Conservation (phyloP, 306 rosid species). For the Rosa lucieae region DNA sequence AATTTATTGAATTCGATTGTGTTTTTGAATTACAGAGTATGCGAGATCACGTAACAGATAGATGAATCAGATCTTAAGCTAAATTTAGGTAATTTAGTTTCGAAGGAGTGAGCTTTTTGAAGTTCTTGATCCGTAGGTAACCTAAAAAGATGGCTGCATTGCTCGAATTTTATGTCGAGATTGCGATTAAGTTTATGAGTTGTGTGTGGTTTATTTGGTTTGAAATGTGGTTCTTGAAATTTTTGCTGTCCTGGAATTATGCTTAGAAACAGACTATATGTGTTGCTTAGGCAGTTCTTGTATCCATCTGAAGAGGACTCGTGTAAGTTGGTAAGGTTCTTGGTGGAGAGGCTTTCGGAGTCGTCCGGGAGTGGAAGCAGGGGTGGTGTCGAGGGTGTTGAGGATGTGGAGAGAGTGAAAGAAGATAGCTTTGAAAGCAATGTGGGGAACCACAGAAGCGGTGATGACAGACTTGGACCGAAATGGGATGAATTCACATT, state of each 20-base stretch:
- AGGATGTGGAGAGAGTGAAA: constrained; percentile 25
- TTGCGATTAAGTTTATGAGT: not conserved
- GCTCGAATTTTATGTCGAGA: not conserved
- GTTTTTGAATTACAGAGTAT: not conserved
- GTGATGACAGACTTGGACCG: constrained; percentile 24
- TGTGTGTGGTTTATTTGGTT: constrained; percentile 19
- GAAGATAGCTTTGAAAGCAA: constrained; percentile 21
- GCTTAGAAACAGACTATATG: constrained; percentile 49
- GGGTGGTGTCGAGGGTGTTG: constrained; percentile 15
- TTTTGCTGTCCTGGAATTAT: constrained; percentile 37
- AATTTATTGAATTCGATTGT: not conserved
- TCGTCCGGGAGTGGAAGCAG: constrained; percentile 33
- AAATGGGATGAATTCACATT: constrained; percentile 40
- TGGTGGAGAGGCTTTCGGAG: constrained; percentile 62
- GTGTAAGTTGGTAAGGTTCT: constrained; percentile 46
- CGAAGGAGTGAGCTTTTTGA: not conserved
- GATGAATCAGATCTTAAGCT: not conserved
- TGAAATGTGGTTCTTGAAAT: constrained; percentile 25
- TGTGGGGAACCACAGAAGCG: constrained; percentile 28
- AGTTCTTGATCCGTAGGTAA: not conserved
- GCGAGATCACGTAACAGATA: not conserved
- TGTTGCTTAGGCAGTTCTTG: constrained; percentile 70
- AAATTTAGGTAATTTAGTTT: not conserved
- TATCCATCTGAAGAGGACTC: constrained; percentile 70
- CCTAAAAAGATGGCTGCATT: not conserved